Evolutionary conservation across 2,329 filamentous ascomycete genomes (phyloP), one percentile per base, ranked within the genome.

Genomic region (Colletotrichum acutatum): DNA sequence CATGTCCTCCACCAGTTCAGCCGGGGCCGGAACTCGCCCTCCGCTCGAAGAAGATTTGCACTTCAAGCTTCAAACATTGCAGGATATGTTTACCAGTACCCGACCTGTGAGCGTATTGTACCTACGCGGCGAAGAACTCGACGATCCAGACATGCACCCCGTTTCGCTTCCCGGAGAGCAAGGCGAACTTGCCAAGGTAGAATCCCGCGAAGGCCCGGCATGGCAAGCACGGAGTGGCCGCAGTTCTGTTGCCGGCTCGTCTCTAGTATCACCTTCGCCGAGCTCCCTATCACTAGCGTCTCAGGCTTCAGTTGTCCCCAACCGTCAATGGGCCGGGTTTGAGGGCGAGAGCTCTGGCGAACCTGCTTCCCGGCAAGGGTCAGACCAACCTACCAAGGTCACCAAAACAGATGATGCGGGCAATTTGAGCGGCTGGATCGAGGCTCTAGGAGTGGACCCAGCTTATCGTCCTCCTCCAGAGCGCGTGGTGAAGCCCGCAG

Each of bases 11-110:
- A 85, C 90, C 37, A 91, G 91, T 78, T 93, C 91, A 3, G 88
- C 87, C 3, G 87, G 87, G 16, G 84, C 83, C 8, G 80, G 82
- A 0, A 78, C 79, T 22, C 84, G 89, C 26, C 79, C 85, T n/a
- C 85, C 89, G 0, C 83, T 90, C 30, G 91, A 93, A 79, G 94
- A 97, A 78, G 94, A 97, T 78, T 82, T 96, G 28, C 93, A 95
- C 78, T 89, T 90, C 81, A 96, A 96, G 82, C 86, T 97, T 32
- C 91, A 93, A 76, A 92, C 90, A 1, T 86, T 95, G 53, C 93
- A 96, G 81, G 94, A 96, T 78, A 97, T 97, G 94, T 97, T 97
- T 80, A 94, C 92, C 19, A 97, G 94, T 78, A 95, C 94, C 5
- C 87, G 93, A 2, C 92, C 93, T 1, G 90, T 94, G 58, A 97